Evolutionary conservation across 2,329 filamentous ascomycete species (phyloP), one percentile per base, ranked within the genome.

Genomic region (Thielaviopsis ethacetica): DNA sequence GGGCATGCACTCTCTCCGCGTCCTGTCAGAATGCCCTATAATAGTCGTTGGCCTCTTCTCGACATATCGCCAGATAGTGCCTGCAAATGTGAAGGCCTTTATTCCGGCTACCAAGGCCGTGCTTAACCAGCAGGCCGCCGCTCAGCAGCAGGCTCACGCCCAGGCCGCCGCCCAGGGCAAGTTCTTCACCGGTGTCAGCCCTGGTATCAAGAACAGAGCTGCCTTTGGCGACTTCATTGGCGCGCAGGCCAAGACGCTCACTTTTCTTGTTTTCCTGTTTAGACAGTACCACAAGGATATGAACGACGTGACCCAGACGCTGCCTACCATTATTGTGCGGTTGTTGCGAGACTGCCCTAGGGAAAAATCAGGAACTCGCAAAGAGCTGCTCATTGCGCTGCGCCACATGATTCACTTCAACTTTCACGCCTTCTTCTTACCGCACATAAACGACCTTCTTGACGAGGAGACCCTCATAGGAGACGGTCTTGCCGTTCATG

Each of bases 321-420:
- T 99, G 17, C 93, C 93, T 0, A 84, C 86, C 38, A 91, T 97
- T 44, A 88, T 97, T 2, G 88, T 99, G 6, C 82, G 93, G 5
- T 73, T 98, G 53, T 75, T 98, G 53, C 88, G 95, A 67, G 93
- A 99, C 67, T 97, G 93, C 61, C 93, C 93, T 0, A 79, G 91
- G 55, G 93, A 97, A 71, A 95, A 95, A 68, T 96, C 91, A 0
- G 86, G 86, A 2, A 88, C 91, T 1, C 81, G 94, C 19, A 99
- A 98, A 69, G 93, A 99, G 70, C 76, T 99, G 21, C 75, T 99
- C 51, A 93, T 98, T 57, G 94, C 93, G 0, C 96, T 98, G 61
- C 82, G 94, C 22, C 94, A 99, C 68, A 96, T 98, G 65, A 96
- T 98, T 71, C 98, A 97, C 72, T 97, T 97, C 73, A 97, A 97